A percentile compares a stretch with the other conserved stretches of the same genome.
Evolutionary conservation across 192 early-diverging fungal genomes (phyloP).

Genomic region (Gigaspora rosea): DNA sequence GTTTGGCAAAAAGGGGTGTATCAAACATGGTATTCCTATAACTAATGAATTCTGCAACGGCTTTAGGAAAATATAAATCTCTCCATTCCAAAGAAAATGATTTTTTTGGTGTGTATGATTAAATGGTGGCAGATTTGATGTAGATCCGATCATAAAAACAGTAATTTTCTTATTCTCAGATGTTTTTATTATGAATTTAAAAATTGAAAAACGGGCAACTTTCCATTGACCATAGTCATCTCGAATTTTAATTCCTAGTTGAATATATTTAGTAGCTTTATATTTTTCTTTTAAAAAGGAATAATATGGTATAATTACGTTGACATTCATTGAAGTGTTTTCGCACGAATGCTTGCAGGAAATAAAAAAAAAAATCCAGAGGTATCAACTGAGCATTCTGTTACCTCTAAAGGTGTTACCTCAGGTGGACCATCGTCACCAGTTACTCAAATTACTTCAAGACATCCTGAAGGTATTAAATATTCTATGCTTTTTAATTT

Average conservation of each 20-base stretch:
- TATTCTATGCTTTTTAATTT: too few species aligned
- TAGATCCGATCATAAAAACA: constrained; percentile 57
- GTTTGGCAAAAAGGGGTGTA: constrained; percentile 47
- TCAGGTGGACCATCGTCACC: too few species aligned
- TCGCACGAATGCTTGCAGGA: constrained; percentile 47
- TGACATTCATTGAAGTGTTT: constrained; percentile 39
- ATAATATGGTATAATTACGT: constrained; percentile 56
- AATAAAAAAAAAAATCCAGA: too few species aligned
- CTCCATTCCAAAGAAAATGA: constrained; percentile 57
- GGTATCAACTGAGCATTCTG: too few species aligned
- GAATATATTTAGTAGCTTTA: neutral
- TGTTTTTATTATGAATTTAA: neutral
- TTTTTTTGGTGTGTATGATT: constrained; percentile 46
- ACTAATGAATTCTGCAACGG: constrained; percentile 49
- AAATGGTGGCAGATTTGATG: constrained; percentile 38
- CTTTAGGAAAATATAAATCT: constrained; percentile 59
- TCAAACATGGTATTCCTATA: constrained; percentile 48
- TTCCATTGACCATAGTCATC: constrained; percentile 39
- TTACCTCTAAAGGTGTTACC: too few species aligned
- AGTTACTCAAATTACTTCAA: too few species aligned
- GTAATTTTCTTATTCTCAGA: constrained; percentile 26
- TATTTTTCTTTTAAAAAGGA: constrained; percentile 39
- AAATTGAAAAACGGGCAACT: constrained; percentile 40
- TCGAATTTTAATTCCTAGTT: neutral
- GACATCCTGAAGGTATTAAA: too few species aligned